Base-by-base conservation (phyloP, 768 basidiomycete species). In the Amanita rimosa region DNA sequence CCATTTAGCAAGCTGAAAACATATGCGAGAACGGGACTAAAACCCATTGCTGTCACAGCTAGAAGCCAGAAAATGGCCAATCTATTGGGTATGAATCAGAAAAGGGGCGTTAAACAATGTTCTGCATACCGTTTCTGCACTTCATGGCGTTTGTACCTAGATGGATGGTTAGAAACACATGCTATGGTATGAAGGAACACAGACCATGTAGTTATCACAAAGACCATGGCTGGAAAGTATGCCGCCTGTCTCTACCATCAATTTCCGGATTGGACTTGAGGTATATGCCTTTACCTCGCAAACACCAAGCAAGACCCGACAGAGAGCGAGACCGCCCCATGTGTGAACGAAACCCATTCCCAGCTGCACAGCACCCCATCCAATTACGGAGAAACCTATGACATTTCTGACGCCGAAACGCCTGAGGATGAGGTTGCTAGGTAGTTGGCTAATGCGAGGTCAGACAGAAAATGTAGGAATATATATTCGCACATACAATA, bases 101-200 rank as follows among this genome's bases (percentile, higher is more conserved):
- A 42, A 6, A n/a, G n/a, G n/a, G n/a, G n/a, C n/a, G n/a, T n/a
- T 34, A 38, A 36, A 46, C 44, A 24, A 55, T 54, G 21, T 14
- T 24, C 9, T 1, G n/a, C 35, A 14, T 54, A 71, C 67, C 71
- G 62, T 52, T 63, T 69, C 52, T 73, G 71, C 7, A 72, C 70
- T 60, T 73, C 72, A 50, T 69, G 65, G 21, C 71, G 68, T 46
- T 63, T 68, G 56, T 72, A 73, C 70, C 70, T 71, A 43, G n/a
- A 42, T 35, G 4, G 37, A 24, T 13, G 6, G 21, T 43, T 21
- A 33, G 11, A 27, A 35, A 54, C 14, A 45, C 13, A 44, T 16
- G 42, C n/a, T 10, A 19, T 39, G 6, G 29, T 27, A 44, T 4
- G 29, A 10, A 16, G 14, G 14, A 38, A 16, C 19, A 42, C 49